A percentile compares a stretch with the other conserved stretches of the same genome.
Evolutionary conservation across 805 yeast genomes (phyloP).

Genomic region (Pichia phayaonensis): DNA sequence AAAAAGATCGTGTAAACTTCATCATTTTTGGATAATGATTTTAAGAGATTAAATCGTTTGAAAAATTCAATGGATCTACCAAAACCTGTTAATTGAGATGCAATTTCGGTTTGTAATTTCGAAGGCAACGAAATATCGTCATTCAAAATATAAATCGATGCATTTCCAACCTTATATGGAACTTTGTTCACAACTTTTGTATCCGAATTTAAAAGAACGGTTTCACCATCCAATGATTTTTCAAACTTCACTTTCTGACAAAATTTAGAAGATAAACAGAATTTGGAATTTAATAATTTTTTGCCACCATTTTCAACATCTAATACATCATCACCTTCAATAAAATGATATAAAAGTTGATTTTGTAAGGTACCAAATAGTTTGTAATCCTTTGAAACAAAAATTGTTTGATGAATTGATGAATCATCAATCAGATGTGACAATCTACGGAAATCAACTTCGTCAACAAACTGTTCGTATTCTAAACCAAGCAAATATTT

Average conservation of each 20-base stretch:
- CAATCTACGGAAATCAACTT: constrained; percentile 54
- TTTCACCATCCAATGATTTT: constrained; percentile 24
- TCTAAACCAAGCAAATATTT: constrained; percentile 54
- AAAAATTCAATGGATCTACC: constrained; percentile 57
- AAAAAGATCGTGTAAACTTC: constrained; percentile 68
- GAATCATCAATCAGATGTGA: constrained; percentile 48
- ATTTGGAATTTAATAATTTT: constrained; percentile 40
- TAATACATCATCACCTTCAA: constrained; percentile 32
- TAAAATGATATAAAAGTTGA: constrained; percentile 57
- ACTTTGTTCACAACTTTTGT: constrained; percentile 35
- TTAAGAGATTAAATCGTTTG: constrained; percentile 42
- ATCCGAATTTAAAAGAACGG: constrained; percentile 47
- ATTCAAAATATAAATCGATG: constrained; percentile 58
- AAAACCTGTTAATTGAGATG: constrained; percentile 49
- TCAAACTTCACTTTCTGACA: constrained; percentile 53
- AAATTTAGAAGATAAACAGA: constrained; percentile 42
- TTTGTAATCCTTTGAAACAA: constrained; percentile 36
- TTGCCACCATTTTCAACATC: not conserved
- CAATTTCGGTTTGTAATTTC: constrained; percentile 56
- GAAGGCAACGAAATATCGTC: constrained; percentile 58
- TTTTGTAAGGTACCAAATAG: constrained; percentile 19
- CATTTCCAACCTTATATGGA: constrained; percentile 44
- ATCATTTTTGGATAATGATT: constrained; percentile 38
- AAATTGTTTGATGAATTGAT: constrained; percentile 48
- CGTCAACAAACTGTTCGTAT: constrained; percentile 60